Conservation (phyloP, 768 basidiomycete species). For the Botryobasidium botryosum region DNA sequence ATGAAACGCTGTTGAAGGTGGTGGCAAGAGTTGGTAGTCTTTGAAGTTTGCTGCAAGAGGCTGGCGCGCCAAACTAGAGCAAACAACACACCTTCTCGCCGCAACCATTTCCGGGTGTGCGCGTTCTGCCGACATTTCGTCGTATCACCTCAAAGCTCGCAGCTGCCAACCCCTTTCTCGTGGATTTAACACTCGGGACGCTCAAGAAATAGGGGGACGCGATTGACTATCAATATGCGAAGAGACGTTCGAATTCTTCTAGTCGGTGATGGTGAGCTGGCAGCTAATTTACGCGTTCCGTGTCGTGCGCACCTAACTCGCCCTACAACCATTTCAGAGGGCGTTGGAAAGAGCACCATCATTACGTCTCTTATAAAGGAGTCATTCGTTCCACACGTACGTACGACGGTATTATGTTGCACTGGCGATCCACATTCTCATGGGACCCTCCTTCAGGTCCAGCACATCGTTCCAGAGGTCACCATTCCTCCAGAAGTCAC, state of each 20-base stretch:
- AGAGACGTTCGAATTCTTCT: conserved; percentile 88
- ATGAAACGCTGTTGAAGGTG: too few relatives aligned
- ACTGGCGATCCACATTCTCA: conserved; percentile 8
- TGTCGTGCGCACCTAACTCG: conserved; percentile 3
- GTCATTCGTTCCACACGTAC: conserved; percentile 76
- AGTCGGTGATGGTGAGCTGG: conserved; percentile 71
- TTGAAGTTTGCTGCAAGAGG: too few relatives aligned
- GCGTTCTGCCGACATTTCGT: too few relatives aligned
- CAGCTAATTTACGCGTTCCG: conserved; percentile 2
- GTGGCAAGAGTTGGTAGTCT: too few relatives aligned
- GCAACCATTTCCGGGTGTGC: too few relatives aligned
- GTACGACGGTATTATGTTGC: conserved; percentile 11
- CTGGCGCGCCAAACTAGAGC: too few relatives aligned
- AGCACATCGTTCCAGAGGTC: conserved; percentile 89
- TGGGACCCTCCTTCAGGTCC: conserved; percentile 44
- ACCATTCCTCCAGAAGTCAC: conserved; percentile 96
- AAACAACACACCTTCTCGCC: too few relatives aligned
- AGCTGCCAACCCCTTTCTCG: too few relatives aligned
- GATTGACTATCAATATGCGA: conserved; percentile 40
- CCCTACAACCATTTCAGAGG: conserved; percentile 37
- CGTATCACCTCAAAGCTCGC: too few relatives aligned
- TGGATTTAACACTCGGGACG: too few relatives aligned
- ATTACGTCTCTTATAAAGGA: conserved; percentile 95
- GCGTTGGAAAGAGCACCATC: conserved; percentile 95
- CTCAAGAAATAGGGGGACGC: too few relatives aligned